phyloP scores from a whole-genome alignment of 805 yeast genomes.

The Debaryomyces hansenii region DNA sequence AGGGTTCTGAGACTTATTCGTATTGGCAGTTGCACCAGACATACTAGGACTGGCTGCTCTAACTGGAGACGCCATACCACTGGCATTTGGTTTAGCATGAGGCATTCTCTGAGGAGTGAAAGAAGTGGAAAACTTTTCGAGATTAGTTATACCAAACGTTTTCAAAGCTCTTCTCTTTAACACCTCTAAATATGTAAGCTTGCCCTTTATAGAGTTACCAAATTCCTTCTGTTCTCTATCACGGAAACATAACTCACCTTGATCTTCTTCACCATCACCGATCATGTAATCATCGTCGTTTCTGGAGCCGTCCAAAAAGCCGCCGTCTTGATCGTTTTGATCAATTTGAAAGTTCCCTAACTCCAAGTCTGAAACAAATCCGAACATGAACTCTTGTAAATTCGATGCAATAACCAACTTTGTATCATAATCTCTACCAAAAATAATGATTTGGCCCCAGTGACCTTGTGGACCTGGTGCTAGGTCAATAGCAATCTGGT shows the following conservation, averaged over 20 bases:
- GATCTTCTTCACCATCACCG: slow-evolving; percentile 47
- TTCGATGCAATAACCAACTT: slow-evolving; percentile 38
- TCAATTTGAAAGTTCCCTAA: slow-evolving; percentile 42
- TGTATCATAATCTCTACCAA: slow-evolving; percentile 46
- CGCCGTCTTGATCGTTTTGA: slow-evolving; percentile 33
- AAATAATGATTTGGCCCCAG: slow-evolving; percentile 46
- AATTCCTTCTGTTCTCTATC: slow-evolving; percentile 41
- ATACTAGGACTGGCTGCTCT: slow-evolving; percentile 11
- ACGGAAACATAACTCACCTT: slow-evolving; percentile 40
- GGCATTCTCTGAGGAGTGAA: slow-evolving; percentile 33
- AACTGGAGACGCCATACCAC: slow-evolving; percentile 8
- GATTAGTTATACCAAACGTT: slow-evolving; percentile 35
- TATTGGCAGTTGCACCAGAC: slow-evolving; percentile 9
- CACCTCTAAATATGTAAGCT: slow-evolving; percentile 41
- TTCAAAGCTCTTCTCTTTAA: slow-evolving; percentile 43
- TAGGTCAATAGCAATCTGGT: slow-evolving; percentile 43
- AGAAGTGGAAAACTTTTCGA: slow-evolving; percentile 34
- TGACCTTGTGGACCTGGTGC: slow-evolving; percentile 37
- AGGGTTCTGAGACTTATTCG: slow-evolving; percentile 15
- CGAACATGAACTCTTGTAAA: slow-evolving; percentile 41
- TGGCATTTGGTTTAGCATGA: slow-evolving; percentile 5
- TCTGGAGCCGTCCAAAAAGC: slow-evolving; percentile 37
- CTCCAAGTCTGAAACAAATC: slow-evolving; percentile 41
- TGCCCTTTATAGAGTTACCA: slow-evolving; percentile 25
- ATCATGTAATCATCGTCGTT: slow-evolving; percentile 39